Percentiles rank a stretch among this genome's conserved stretches.
Conservation (phyloP, 129 eudicot genomes). For the Flaveria robusta region DNA sequence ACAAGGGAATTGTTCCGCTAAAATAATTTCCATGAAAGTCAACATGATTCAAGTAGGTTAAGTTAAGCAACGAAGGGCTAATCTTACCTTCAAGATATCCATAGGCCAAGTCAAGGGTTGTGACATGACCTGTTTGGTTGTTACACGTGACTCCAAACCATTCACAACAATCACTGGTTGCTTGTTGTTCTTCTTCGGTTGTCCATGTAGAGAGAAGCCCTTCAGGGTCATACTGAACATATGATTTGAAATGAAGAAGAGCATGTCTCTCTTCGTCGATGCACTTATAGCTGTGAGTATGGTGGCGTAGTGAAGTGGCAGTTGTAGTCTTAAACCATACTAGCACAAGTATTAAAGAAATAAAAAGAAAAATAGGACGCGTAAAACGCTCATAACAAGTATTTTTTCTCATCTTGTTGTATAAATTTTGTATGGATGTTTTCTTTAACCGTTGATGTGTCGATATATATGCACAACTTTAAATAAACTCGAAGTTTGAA, state of each 20-base stretch:
- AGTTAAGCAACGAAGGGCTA: conserved; percentile 31
- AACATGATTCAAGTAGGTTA: neutral
- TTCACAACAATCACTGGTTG: conserved; percentile 1
- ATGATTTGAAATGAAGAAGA: neutral
- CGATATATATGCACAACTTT: neutral
- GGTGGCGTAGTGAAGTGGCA: neutral
- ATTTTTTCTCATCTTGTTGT: neutral
- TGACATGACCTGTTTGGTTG: conserved; percentile 31
- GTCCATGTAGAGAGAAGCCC: conserved; percentile 20
- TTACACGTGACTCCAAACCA: conserved; percentile 21
- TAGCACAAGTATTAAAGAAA: neutral
- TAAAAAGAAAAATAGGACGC: neutral
- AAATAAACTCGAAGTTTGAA: too few relatives aligned
- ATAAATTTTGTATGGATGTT: neutral
- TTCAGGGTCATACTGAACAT: neutral
- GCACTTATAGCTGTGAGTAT: neutral
- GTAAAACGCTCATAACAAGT: neutral
- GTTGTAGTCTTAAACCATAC: neutral
- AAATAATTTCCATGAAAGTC: neutral
- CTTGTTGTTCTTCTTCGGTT: neutral
- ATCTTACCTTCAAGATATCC: conserved; percentile 17
- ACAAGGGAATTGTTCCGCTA: neutral
- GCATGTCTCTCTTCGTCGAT: neutral
- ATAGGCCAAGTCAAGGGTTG: neutral
- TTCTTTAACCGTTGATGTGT: neutral